Percentiles rank a stretch among this genome's conserved stretches.
phyloP scores from a whole-genome alignment of 2,329 filamentous ascomycete species.

The Microdochium paspali region DNA sequence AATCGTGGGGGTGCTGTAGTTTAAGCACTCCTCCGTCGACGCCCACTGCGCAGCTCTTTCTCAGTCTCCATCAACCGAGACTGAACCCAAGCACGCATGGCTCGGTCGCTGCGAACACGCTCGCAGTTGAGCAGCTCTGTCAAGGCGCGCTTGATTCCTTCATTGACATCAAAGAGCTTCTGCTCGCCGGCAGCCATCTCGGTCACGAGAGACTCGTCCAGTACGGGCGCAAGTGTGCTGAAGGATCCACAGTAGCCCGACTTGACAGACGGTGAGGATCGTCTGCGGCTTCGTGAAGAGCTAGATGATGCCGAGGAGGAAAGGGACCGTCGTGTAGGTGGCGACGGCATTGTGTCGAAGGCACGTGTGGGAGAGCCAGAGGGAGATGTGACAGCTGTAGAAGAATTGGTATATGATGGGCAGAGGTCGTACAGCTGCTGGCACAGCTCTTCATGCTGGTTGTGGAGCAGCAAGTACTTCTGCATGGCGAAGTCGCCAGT shows the following conservation, averaged over 20 bases:
- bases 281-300: constrained; percentile 16
- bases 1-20: too few relatives aligned
- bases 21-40: constrained; percentile 31
- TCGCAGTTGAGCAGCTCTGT: constrained; percentile 55
- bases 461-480: constrained; percentile 43
- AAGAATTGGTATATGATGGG: constrained; percentile 23
- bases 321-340: constrained; percentile 13
- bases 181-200: constrained; percentile 43
- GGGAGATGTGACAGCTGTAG: constrained; percentile 35
- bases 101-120: constrained; percentile 37
- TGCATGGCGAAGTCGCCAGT: constrained; percentile 34
- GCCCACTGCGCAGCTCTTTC: constrained; percentile 43
- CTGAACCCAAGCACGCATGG: constrained; percentile 50
- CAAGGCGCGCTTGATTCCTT: constrained; percentile 50
- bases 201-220: constrained; percentile 36
- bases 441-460: constrained; percentile 43
- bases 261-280: constrained; percentile 11
- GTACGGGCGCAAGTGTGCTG: constrained; percentile 24
- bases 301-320: constrained; percentile 2
- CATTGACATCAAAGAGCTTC: constrained; percentile 46
- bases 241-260: constrained; percentile 10
- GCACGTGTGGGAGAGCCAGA: constrained; percentile 51
- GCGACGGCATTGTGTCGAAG: constrained; percentile 39
- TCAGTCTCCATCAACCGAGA: constrained; percentile 51
- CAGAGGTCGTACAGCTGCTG: constrained; percentile 42